These are phyloP conservation scores for Entomortierella lignicola DNA, from an alignment of 192 early-diverging fungal genomes.

Conservation along the genomic window DNA sequence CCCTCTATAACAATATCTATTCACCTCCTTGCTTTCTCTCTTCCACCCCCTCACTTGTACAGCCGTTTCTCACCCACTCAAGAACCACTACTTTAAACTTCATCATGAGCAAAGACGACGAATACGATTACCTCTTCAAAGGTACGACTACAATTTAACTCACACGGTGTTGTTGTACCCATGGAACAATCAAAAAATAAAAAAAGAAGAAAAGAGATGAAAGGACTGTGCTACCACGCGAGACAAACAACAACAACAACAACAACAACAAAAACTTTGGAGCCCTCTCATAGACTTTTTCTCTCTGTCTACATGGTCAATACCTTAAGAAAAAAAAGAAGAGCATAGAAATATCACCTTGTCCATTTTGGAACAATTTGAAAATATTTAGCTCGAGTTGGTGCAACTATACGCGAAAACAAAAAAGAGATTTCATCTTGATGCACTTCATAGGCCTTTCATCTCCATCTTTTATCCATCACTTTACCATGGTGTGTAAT, in stretches of 20 bases:
- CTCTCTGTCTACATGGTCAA: too few relatives aligned
- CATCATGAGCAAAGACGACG: constrained; percentile 70
- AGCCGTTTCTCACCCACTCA: not conserved
- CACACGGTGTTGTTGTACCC: not conserved
- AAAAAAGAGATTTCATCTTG: not conserved
- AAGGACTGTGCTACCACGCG: constrained; percentile 32
- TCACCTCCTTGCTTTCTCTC: not conserved
- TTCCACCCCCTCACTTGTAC: constrained; percentile 7
- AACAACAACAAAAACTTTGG: not conserved
- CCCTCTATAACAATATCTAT: not conserved
- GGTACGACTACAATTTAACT: constrained; percentile 59
- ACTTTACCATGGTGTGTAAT: not conserved
- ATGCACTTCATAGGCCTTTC: not conserved
- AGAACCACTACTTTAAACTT: not conserved
- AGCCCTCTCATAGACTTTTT: too few relatives aligned
- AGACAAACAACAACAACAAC: not conserved
- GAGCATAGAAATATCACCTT: too few relatives aligned
- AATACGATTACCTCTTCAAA: constrained; percentile 93
- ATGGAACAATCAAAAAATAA: constrained; percentile 8
- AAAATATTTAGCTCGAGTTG: too few relatives aligned
- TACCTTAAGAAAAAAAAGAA: too few relatives aligned
- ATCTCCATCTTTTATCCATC: not conserved
- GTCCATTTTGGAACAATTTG: too few relatives aligned
- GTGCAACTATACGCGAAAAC: too few relatives aligned
- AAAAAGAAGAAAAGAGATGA: constrained; percentile 3